Evolutionary conservation across 1,284 basidiomycete species (phyloP).

Genomic region (Chalciporus piperatoides): DNA sequence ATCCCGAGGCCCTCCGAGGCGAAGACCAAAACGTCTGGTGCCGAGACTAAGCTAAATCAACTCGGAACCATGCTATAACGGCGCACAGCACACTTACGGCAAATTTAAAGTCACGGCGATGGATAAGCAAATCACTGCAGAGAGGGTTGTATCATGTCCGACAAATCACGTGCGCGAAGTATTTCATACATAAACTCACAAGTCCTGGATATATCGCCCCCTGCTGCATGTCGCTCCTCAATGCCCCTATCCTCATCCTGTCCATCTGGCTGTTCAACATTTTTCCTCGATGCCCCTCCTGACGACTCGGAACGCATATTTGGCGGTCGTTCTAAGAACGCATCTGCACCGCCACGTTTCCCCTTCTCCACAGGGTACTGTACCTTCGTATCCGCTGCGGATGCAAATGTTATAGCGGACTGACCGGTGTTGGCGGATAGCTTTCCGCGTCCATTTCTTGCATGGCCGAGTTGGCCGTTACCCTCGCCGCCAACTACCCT

Average conservation of each 20-base stretch:
- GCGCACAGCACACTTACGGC: no score
- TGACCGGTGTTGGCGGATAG: constrained; percentile 10
- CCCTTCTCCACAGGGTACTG: constrained; percentile 26
- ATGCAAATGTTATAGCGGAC: neutral
- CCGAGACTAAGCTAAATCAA: no score
- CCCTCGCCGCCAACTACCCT: constrained; percentile 21
- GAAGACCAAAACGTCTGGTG: no score
- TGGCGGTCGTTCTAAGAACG: constrained; percentile 21
- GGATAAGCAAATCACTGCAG: no score
- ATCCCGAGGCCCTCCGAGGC: neutral
- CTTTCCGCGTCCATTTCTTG: constrained; percentile 28
- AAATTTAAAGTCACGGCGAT: no score
- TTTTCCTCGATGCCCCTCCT: constrained; percentile 21
- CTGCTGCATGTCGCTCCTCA: constrained; percentile 20
- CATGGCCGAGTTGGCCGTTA: constrained; percentile 24
- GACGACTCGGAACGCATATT: constrained; percentile 20
- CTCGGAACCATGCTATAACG: no score
- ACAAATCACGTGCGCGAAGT: constrained; percentile 20
- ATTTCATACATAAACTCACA: constrained; percentile 15
- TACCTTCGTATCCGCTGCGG: constrained; percentile 2
- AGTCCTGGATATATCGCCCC: neutral
- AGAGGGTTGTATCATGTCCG: no score
- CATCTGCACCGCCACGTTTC: constrained; percentile 20
- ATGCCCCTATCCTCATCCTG: constrained; percentile 22
- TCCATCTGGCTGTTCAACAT: constrained; percentile 28